Evolutionary conservation across 2,329 filamentous ascomycete genomes (phyloP), one percentile per base, ranked within the genome.

Genomic region (Colletotrichum viniferum): DNA sequence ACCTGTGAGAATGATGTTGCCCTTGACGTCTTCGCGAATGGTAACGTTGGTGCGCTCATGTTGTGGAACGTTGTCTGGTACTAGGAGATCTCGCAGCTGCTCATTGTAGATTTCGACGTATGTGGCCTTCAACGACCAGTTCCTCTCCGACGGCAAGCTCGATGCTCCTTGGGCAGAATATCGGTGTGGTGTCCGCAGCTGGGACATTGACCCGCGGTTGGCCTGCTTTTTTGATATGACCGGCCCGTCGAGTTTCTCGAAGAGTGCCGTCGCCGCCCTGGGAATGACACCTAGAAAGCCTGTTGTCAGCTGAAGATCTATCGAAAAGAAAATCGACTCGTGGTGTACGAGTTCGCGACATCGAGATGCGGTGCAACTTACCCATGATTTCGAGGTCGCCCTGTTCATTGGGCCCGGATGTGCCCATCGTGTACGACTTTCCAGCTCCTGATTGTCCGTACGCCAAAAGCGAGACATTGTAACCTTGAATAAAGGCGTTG

Each of bases 41-140:
- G 92, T 94, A n/a, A 99, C 96, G 34, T 90, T 89, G 67, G 90
- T 90, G 76, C 97, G 92, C 81, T 98, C 96, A 77, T 89, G 86
- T 7, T 86, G 80, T 1, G 94, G 92, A 0, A 93, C 90, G 61
- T 92, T 85, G 61, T 98, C 96, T 1, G 95, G 92, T 6, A 98
- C 86, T 43, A 99, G 89, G 18, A 99, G 89, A 87, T 99, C 97
- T 79, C 97, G 93, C 34, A 98, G 88, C 81, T 97, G 94, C 85
- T 99, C 97, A 82, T 99, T 98, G 87, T 99, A 99, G 78, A 99
- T 99, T 88, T 98, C 91, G 77, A 98, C 95, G 82, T 98, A 98
- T 2, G 96, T 98, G 13, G 96, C 97, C 83, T 94, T 98, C 80
- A 99, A 87, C 68, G 95, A 94, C 97, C 97, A 99, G 77, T 90